Evolutionary conservation across 345 rosid genomes (phyloP).

Genomic region (Rhizophora apiculata): DNA sequence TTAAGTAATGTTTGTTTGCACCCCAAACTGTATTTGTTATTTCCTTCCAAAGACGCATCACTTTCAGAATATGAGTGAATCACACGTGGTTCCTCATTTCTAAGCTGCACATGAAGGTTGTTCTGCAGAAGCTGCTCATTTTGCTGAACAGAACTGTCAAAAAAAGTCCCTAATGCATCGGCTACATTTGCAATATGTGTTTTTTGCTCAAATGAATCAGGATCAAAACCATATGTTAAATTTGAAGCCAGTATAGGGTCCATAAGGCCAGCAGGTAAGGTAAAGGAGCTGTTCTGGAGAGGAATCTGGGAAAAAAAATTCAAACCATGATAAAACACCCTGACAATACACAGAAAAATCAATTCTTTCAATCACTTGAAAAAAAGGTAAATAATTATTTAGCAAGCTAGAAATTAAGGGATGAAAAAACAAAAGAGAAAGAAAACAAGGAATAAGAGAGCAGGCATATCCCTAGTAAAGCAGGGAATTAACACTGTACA

Average conservation of each 20-base stretch:
- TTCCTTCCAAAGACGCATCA: slow-evolving; percentile 44
- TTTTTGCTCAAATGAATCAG: slow-evolving; percentile 47
- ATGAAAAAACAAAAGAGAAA: no score
- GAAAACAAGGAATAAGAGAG: no score
- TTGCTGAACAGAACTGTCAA: slow-evolving; percentile 35
- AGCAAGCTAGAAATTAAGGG: no score
- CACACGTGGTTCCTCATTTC: slow-evolving; percentile 32
- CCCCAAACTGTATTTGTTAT: slow-evolving; percentile 31
- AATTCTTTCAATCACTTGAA: neutral
- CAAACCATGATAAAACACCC: slow-evolving; percentile 15
- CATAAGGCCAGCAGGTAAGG: slow-evolving; percentile 31
- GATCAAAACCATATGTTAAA: slow-evolving; percentile 39
- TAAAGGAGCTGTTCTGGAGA: slow-evolving; percentile 29
- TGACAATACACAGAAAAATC: slow-evolving; percentile 5
- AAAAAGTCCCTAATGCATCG: slow-evolving; percentile 33
- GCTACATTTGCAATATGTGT: slow-evolving; percentile 26
- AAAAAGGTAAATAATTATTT: no score
- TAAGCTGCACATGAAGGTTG: slow-evolving; percentile 29
- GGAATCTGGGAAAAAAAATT: slow-evolving; percentile 37
- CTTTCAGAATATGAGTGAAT: slow-evolving; percentile 36
- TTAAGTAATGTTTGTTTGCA: slow-evolving; percentile 49
- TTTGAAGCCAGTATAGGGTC: slow-evolving; percentile 44
- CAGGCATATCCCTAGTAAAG: no score
- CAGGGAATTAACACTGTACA: no score
- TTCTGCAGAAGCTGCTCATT: slow-evolving; percentile 31